Evolutionary conservation across 257 asterid species (phyloP).

Genomic region (Oldenlandia corymbosa): DNA sequence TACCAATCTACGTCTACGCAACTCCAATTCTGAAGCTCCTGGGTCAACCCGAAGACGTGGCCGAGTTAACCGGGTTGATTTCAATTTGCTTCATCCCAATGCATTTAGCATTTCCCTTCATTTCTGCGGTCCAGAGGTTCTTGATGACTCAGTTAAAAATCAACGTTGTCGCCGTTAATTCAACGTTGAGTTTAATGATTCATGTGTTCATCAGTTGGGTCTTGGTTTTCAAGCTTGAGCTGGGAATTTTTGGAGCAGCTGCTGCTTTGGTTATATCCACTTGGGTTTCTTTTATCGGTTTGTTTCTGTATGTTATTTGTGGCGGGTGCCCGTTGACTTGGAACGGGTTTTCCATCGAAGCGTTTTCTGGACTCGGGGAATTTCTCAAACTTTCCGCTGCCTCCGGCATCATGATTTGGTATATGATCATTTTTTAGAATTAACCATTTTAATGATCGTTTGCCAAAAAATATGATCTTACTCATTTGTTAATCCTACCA

Average conservation of each 20-base stretch:
- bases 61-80: slow-evolving; percentile 28
- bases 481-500: too few species aligned
- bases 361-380: slow-evolving; percentile 38
- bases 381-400: slow-evolving; percentile 42
- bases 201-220: slow-evolving; percentile 33
- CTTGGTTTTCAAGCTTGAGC: slow-evolving; percentile 19
- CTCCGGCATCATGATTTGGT: slow-evolving; percentile 46
- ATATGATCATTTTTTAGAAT: neutral
- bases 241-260: slow-evolving; percentile 39
- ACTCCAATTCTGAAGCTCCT: slow-evolving; percentile 31
- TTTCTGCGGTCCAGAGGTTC: slow-evolving; percentile 30
- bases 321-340: slow-evolving; percentile 50
- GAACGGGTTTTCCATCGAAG: slow-evolving; percentile 39
- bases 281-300: slow-evolving; percentile 32
- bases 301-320: slow-evolving; percentile 22
- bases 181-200: slow-evolving; percentile 16
- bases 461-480: neutral
- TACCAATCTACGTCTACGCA: slow-evolving; percentile 29
- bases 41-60: slow-evolving; percentile 31
- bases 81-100: slow-evolving; percentile 31
- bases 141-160: slow-evolving; percentile 43
- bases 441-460: neutral
- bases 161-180: slow-evolving; percentile 23
- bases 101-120: slow-evolving; percentile 30
- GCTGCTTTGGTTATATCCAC: slow-evolving; percentile 35